Conservation (phyloP, 306 rosid genomes). For the Vicia villosa region DNA sequence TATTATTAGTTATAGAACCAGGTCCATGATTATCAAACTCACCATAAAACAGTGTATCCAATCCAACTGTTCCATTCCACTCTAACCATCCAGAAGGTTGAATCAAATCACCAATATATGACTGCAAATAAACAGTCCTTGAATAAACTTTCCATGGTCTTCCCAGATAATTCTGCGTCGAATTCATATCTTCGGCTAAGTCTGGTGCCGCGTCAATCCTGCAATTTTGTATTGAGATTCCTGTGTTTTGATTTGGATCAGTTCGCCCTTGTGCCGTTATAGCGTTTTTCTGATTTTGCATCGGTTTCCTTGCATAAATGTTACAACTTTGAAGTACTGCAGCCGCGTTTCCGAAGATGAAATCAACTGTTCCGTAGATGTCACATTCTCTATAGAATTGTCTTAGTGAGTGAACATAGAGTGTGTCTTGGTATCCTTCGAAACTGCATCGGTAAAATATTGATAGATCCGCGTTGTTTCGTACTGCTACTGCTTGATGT, state of each 20-base stretch:
- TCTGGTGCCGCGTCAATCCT: constrained; percentile 64
- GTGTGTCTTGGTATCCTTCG: constrained; percentile 91
- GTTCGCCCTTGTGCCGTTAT: constrained; percentile 77
- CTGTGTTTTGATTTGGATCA: constrained; percentile 69
- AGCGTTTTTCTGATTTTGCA: constrained; percentile 50
- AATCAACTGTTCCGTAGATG: constrained; percentile 74
- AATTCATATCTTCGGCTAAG: constrained; percentile 41
- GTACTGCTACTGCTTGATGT: constrained; percentile 84
- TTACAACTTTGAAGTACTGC: constrained; percentile 76
- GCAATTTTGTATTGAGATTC: constrained; percentile 79
- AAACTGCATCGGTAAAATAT: constrained; percentile 80
- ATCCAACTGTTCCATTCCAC: constrained; percentile 68
- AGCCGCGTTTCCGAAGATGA: constrained; percentile 82
- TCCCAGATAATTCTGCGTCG: constrained; percentile 46
- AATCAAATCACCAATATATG: constrained; percentile 65
- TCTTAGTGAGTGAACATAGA: constrained; percentile 70
- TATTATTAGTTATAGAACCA: constrained; percentile 54
- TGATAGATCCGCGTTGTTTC: constrained; percentile 78
- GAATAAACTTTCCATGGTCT: constrained; percentile 78
- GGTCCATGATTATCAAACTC: constrained; percentile 71
- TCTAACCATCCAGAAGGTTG: constrained; percentile 69
- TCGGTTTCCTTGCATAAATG: constrained; percentile 61
- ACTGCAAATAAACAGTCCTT: constrained; percentile 75
- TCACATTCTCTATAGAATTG: constrained; percentile 81
- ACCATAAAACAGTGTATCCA: constrained; percentile 69